A percentile compares a stretch with the other conserved stretches of the same genome.
phyloP scores from a whole-genome alignment of 108 stramenopile species.

The Cyclotella cryptica region DNA sequence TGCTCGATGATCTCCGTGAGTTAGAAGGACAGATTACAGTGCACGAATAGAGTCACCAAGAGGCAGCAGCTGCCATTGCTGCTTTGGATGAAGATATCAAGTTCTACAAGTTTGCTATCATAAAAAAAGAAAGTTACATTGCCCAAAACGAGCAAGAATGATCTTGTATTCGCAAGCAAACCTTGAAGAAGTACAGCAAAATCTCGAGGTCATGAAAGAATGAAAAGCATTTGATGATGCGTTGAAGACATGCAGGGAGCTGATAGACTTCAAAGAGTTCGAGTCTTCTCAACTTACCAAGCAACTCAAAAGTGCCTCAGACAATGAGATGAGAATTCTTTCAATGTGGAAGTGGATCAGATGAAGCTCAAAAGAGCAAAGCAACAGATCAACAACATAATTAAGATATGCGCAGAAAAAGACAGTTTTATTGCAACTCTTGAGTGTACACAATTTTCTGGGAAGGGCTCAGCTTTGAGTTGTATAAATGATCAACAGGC shows the following conservation, averaged over 20 bases:
- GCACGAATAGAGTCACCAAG: background rate
- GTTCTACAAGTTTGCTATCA: background rate
- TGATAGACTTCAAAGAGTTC: background rate
- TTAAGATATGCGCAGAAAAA: background rate
- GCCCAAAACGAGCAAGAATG: background rate
- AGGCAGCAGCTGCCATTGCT: background rate
- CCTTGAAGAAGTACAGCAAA: conserved; percentile 7
- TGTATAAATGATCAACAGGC: background rate
- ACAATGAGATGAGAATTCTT: background rate
- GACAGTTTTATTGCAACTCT: background rate
- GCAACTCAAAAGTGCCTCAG: background rate
- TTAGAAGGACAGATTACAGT: background rate
- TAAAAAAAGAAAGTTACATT: background rate
- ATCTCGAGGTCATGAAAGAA: background rate
- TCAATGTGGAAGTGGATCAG: conserved; percentile 1
- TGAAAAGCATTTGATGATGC: background rate
- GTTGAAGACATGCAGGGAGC: background rate
- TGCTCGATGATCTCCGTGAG: background rate
- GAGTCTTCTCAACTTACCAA: background rate
- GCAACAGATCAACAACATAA: background rate
- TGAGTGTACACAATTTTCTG: background rate
- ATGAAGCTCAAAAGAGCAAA: conserved; percentile 1
- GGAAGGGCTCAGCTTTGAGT: background rate
- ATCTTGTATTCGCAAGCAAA: conserved; percentile 5
- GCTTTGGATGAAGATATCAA: background rate